phyloP scores from a whole-genome alignment of 2,329 filamentous ascomycete species.

The Pseudofabraea citricarpa region DNA sequence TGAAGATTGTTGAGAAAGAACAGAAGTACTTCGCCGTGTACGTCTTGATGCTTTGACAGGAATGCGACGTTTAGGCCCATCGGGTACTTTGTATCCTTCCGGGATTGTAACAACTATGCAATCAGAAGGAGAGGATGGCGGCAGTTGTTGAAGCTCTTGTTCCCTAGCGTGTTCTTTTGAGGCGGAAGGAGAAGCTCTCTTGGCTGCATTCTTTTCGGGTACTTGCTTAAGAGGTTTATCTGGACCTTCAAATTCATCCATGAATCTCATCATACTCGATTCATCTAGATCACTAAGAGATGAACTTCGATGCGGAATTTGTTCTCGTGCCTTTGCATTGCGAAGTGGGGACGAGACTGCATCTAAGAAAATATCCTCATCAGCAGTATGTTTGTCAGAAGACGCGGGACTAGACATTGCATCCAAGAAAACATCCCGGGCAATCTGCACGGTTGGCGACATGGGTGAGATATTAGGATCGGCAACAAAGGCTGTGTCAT shows the following conservation, averaged over 20 bases:
- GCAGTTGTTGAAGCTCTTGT: background rate
- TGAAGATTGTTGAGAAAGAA: background rate
- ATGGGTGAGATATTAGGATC: conserved; percentile 10
- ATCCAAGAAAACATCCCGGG: conserved; percentile 42
- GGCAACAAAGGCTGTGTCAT: background rate
- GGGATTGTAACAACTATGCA: conserved; percentile 2
- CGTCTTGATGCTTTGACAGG: background rate
- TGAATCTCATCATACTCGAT: conserved; percentile 21
- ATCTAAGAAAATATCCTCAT: conserved; percentile 22
- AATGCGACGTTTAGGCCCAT: background rate
- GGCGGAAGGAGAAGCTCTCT: conserved; percentile 3
- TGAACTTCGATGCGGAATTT: conserved; percentile 3
- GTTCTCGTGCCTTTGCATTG: background rate
- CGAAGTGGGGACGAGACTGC: conserved; percentile 18
- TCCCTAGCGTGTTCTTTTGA: background rate
- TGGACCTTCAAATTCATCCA: conserved; percentile 15
- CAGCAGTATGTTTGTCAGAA: conserved; percentile 16
- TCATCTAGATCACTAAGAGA: conserved; percentile 23
- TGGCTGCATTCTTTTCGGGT: conserved; percentile 4
- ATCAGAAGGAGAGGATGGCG: background rate
- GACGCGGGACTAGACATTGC: conserved; percentile 39
- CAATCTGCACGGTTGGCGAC: conserved; percentile 29
- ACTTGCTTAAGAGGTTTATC: background rate
- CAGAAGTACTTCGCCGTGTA: background rate
- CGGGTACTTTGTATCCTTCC: background rate